phyloP scores from a whole-genome alignment of 805 yeast genomes.

The Ogataea nakhonphanomensis region DNA sequence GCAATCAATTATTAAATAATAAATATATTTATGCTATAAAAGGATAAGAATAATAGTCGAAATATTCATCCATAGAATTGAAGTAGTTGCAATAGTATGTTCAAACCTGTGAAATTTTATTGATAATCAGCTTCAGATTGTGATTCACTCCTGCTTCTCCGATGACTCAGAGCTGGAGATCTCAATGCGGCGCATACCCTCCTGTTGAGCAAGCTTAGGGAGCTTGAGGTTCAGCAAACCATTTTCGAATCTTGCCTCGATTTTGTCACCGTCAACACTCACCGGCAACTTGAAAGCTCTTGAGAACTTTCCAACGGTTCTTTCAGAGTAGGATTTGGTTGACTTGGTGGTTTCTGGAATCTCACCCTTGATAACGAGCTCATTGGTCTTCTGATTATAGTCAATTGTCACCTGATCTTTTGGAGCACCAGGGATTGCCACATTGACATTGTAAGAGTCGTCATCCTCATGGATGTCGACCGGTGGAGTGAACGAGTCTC shows the following conservation, averaged over 20 bases:
- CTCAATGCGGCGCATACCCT: conserved; percentile 22
- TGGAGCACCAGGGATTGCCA: conserved; percentile 47
- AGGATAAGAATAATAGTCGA: no score
- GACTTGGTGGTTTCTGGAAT: conserved; percentile 27
- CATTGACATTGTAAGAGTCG: conserved; percentile 37
- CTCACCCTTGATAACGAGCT: conserved; percentile 43
- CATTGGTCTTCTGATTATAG: conserved; percentile 43
- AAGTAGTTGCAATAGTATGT: no score
- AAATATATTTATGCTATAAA: background rate
- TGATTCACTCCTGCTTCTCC: background rate
- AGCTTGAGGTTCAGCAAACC: conserved; percentile 40
- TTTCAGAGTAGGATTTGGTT: conserved; percentile 21
- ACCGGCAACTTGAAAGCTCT: conserved; percentile 42
- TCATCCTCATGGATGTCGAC: conserved; percentile 45
- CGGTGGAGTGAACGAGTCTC: conserved; percentile 36
- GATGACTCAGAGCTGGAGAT: conserved; percentile 10
- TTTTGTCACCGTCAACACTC: conserved; percentile 40
- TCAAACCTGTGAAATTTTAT: no score
- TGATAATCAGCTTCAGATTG: no score
- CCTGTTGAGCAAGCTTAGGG: conserved; percentile 35
- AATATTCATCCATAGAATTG: no score
- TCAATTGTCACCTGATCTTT: conserved; percentile 43
- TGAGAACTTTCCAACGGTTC: conserved; percentile 34
- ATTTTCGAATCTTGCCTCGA: conserved; percentile 43
- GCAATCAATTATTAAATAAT: conserved; percentile 1